Evolutionary conservation across 1,284 basidiomycete species (phyloP).

Genomic region (Meira miltonrushii): DNA sequence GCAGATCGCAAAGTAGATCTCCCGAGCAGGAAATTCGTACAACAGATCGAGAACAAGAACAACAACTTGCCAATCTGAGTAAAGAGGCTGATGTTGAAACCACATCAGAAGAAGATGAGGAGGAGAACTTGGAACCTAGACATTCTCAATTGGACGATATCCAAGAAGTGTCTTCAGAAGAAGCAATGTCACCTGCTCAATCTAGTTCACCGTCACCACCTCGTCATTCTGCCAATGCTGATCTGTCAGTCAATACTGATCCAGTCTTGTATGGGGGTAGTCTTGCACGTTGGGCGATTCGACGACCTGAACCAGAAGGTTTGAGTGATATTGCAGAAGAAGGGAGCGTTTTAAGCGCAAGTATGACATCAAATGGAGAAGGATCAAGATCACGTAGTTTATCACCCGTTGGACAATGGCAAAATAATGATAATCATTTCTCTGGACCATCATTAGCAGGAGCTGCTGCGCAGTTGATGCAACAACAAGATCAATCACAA

Average conservation of each 20-base stretch:
- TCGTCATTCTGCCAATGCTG: no score
- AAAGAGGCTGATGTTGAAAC: background rate
- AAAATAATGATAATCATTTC: background rate
- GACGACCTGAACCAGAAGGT: constrained; percentile 24
- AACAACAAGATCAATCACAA: constrained; percentile 1
- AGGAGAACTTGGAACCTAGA: background rate
- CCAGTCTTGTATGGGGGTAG: constrained; percentile 26
- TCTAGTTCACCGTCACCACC: constrained; percentile 3
- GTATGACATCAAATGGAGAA: constrained; percentile 6
- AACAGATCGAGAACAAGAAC: no score
- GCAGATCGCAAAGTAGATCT: no score
- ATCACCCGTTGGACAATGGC: background rate
- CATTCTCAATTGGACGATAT: background rate
- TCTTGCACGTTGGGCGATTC: constrained; percentile 24
- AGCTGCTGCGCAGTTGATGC: constrained; percentile 14
- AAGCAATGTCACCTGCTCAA: constrained; percentile 2
- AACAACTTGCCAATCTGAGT: background rate
- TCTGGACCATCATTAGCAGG: background rate
- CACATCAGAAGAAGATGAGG: background rate
- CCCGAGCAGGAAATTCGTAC: no score
- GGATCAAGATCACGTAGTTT: background rate
- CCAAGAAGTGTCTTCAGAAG: constrained; percentile 1
- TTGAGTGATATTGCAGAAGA: constrained; percentile 42
- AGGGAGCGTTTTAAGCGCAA: constrained; percentile 16
- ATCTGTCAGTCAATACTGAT: no score